Evolutionary conservation across 2,329 filamentous ascomycete species (phyloP).

Genomic region (Diaporthe humulicola): DNA sequence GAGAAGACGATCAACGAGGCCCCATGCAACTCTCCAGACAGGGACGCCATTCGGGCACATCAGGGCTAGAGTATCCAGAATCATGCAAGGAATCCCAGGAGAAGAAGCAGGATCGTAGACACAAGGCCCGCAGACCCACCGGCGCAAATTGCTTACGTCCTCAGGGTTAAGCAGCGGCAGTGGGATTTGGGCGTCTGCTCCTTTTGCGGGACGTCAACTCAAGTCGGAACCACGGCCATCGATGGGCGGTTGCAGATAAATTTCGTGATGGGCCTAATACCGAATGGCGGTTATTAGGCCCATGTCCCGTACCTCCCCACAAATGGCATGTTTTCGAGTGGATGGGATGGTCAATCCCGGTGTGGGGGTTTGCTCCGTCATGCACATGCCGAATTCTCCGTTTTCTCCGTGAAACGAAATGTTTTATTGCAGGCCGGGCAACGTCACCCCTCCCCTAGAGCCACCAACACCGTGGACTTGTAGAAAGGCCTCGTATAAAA

Average conservation of each 20-base stretch:
- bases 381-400: conserved; percentile 18
- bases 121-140: conserved; percentile 9
- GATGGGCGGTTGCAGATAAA: conserved; percentile 34
- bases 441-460: conserved; percentile 4
- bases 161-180: background rate
- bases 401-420: conserved; percentile 31
- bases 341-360: conserved; percentile 1
- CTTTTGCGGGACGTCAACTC: conserved; percentile 6
- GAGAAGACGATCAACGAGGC: background rate
- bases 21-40: background rate
- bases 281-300: conserved; percentile 7
- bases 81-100: conserved; percentile 2
- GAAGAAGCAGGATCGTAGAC: background rate
- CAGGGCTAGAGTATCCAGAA: background rate
- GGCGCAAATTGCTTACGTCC: background rate
- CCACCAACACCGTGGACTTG: background rate
- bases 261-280: background rate
- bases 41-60: background rate
- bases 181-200: background rate
- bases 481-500: background rate
- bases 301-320: conserved; percentile 13
- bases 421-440: conserved; percentile 29
- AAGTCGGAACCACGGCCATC: conserved; percentile 27
- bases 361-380: conserved; percentile 18
- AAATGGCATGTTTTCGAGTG: conserved; percentile 26